Conservation (phyloP, 2,329 filamentous ascomycete species). For the Diaporthe capsici region DNA sequence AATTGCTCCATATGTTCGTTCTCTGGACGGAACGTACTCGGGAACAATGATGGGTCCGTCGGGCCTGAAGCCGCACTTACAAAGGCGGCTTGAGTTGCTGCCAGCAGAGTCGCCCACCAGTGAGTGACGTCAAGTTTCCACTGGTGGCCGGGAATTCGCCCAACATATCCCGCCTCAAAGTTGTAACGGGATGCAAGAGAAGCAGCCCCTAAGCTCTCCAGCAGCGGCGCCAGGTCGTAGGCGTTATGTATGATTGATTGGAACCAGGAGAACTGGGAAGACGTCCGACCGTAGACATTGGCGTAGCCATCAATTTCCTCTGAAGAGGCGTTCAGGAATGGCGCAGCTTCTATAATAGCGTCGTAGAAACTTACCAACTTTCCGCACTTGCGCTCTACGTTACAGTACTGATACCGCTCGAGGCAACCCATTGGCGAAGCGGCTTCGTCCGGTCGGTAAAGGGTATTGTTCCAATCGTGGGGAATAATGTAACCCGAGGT, state of each 20-base stretch:
- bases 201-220: not conserved
- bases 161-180: not conserved
- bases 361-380: not conserved
- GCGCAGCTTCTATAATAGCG: not conserved
- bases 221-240: not conserved
- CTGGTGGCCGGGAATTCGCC: constrained; percentile 31
- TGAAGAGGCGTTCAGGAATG: not conserved
- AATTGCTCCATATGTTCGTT: not conserved
- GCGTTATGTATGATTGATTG: fast-evolving
- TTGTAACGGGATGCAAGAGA: not conserved
- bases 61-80: constrained; percentile 36
- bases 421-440: constrained; percentile 39
- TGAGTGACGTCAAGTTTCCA: constrained; percentile 42
- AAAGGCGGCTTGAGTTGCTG: constrained; percentile 34
- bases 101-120: constrained; percentile 34
- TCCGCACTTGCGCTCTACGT: constrained; percentile 11
- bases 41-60: not conserved
- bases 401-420: constrained; percentile 35
- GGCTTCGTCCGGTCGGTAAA: constrained; percentile 34
- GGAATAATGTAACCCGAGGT: too few relatives aligned
- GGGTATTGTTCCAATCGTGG: not conserved
- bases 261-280: not conserved
- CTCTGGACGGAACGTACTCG: not conserved
- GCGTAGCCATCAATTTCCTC: not conserved
- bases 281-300: fast-evolving